phyloP scores from a whole-genome alignment of 768 basidiomycete genomes.

The Kwoniella europaea region DNA sequence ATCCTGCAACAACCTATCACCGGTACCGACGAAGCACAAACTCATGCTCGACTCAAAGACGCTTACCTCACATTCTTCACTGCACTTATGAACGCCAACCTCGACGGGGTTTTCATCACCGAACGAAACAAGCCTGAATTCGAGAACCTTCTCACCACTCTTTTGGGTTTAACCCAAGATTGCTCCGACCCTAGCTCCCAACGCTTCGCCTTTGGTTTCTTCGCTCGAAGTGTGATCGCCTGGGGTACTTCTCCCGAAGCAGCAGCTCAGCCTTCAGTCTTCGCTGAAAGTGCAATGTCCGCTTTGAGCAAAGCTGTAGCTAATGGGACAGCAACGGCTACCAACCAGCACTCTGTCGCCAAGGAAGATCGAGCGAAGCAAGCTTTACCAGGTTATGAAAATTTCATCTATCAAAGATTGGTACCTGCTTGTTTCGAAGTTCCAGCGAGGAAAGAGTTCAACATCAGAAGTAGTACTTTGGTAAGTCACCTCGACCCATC shows the following conservation, averaged over 20 bases:
- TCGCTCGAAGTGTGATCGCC: slow-evolving; percentile 60
- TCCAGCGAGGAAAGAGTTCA: slow-evolving; percentile 77
- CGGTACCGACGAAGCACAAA: slow-evolving; percentile 81
- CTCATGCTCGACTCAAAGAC: slow-evolving; percentile 80
- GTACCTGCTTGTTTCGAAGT: slow-evolving; percentile 82
- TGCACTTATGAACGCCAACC: slow-evolving; percentile 76
- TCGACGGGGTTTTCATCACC: slow-evolving; percentile 84
- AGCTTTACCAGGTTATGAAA: slow-evolving; percentile 83
- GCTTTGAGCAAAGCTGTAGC: slow-evolving; percentile 55
- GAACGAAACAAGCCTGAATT: slow-evolving; percentile 72
- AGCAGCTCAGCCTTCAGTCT: slow-evolving; percentile 40
- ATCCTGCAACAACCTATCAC: slow-evolving; percentile 80
- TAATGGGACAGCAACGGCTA: slow-evolving; percentile 40
- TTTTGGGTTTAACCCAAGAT: slow-evolving; percentile 75
- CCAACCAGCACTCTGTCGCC: slow-evolving; percentile 59
- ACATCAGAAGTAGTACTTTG: slow-evolving; percentile 81
- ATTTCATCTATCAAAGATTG: slow-evolving; percentile 84
- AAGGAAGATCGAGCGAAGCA: slow-evolving; percentile 51
- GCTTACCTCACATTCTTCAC: slow-evolving; percentile 84
- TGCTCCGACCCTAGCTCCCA: slow-evolving; percentile 75
- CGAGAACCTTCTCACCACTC: slow-evolving; percentile 74
- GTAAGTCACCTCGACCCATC: slow-evolving; percentile 62
- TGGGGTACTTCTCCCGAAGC: slow-evolving; percentile 58
- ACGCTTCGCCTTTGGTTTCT: slow-evolving; percentile 78
- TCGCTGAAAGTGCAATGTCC: slow-evolving; percentile 58